A percentile compares a stretch with the other conserved stretches of the same genome.
These are phyloP conservation scores for Lolium multiflorum DNA, from an alignment of 176 grass and related monocot genomes.

Conservation along the genomic window DNA sequence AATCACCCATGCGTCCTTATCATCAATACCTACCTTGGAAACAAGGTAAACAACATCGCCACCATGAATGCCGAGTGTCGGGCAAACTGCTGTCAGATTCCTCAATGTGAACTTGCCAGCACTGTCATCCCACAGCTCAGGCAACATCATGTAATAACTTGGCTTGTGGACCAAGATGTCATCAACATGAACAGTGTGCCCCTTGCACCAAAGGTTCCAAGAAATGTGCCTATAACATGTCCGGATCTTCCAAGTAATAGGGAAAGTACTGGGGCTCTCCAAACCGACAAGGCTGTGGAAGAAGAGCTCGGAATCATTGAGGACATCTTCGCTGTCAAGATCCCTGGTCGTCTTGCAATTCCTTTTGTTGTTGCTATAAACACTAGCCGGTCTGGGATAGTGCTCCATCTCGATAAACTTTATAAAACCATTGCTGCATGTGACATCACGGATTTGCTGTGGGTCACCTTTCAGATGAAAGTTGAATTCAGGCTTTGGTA, in stretches of 20 bases:
- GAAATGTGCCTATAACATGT: neutral
- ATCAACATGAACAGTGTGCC: neutral
- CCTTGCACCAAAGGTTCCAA: neutral
- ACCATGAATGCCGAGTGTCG: too few relatives aligned
- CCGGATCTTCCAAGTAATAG: neutral
- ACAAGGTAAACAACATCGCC: neutral
- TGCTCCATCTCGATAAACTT: constrained; percentile 7
- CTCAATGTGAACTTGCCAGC: too few relatives aligned
- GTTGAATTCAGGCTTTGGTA: neutral
- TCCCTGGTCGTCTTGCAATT: neutral
- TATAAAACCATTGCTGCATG: constrained; percentile 2
- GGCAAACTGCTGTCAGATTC: too few relatives aligned
- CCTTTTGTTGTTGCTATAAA: neutral
- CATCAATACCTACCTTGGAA: neutral
- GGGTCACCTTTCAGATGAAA: too few relatives aligned
- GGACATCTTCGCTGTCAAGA: neutral
- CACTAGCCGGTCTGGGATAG: too few relatives aligned
- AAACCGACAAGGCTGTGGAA: neutral
- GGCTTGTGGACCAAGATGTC: neutral
- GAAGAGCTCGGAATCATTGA: neutral
- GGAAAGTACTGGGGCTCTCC: too few relatives aligned
- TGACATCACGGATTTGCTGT: neutral
- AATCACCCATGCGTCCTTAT: neutral
- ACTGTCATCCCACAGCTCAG: too few relatives aligned
- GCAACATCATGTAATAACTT: too few relatives aligned